These are phyloP conservation scores for Orbilia brochopaga DNA, from an alignment of 2,329 filamentous ascomycete genomes.

Conservation along the genomic window DNA sequence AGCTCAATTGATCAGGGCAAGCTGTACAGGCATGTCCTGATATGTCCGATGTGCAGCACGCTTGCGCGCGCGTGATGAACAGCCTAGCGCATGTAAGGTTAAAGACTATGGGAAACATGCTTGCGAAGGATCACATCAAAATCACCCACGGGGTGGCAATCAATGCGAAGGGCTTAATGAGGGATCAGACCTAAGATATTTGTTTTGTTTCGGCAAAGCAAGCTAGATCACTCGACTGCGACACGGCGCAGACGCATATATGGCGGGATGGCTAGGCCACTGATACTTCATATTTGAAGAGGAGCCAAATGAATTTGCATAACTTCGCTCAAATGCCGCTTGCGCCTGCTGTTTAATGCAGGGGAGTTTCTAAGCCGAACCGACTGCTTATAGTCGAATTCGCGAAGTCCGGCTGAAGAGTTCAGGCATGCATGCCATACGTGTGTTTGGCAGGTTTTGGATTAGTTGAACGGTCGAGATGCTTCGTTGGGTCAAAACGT, in stretches of 20 bases:
- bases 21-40: neutral
- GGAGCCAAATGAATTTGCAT: constrained; percentile 6
- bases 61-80: constrained; percentile 12
- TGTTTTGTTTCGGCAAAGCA: constrained; percentile 3
- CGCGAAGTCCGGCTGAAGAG: constrained; percentile 15
- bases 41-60: constrained; percentile 12
- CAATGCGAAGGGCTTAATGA: neutral
- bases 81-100: neutral
- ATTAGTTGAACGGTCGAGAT: constrained; percentile 21
- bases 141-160: neutral
- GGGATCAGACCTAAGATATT: neutral
- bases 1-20: neutral
- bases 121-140: neutral
- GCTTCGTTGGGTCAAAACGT: constrained; percentile 9
- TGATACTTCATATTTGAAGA: constrained; percentile 1
- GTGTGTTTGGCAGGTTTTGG: constrained; percentile 19
- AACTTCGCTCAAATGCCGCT: neutral
- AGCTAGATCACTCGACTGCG: constrained; percentile 6
- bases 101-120: neutral
- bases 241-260: neutral
- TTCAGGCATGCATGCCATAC: constrained; percentile 21
- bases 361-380: constrained; percentile 20
- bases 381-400: constrained; percentile 12
- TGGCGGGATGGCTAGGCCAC: neutral
- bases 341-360: constrained; percentile 33